These are phyloP conservation scores for Cardamine occulta DNA, from an alignment of 345 rosid genomes.

Conservation along the genomic window DNA sequence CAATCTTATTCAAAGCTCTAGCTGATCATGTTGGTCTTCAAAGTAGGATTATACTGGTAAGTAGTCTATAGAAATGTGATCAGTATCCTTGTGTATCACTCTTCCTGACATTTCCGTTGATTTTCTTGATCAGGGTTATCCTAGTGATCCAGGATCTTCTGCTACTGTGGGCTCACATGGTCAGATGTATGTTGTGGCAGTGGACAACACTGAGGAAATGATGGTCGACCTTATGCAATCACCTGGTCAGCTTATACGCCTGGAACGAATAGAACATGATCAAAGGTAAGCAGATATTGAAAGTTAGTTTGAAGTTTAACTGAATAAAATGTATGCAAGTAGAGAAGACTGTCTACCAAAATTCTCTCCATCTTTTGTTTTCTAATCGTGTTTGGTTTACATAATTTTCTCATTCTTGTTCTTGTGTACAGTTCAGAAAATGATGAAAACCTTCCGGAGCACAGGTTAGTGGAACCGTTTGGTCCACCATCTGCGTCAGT, in stretches of 20 bases:
- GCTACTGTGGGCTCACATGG: too few relatives aligned
- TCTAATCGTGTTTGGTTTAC: not conserved
- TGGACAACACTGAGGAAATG: constrained; percentile 3
- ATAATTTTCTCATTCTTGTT: too few relatives aligned
- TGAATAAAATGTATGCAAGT: not conserved
- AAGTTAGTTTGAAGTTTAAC: not conserved
- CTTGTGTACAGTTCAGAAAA: too few relatives aligned
- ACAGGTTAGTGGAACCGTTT: too few relatives aligned
- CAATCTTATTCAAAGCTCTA: constrained; percentile 83
- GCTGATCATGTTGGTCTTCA: constrained; percentile 79
- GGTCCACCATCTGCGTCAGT: not conserved
- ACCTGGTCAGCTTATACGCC: constrained; percentile 75
- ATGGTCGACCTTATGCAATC: constrained; percentile 80
- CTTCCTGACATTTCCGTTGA: too few relatives aligned
- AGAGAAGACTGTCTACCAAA: not conserved
- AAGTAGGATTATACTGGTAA: constrained; percentile 85
- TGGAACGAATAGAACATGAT: constrained; percentile 38
- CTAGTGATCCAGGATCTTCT: too few relatives aligned
- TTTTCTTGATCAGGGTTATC: too few relatives aligned
- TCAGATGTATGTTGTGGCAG: too few relatives aligned
- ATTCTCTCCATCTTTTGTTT: too few relatives aligned
- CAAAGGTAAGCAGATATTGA: constrained; percentile 2
- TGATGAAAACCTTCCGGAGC: too few relatives aligned
- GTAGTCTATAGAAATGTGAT: constrained; percentile 31
- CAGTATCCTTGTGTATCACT: not conserved